Evolutionary conservation across 768 basidiomycete genomes (phyloP).

Genomic region (Mycena vitilis): DNA sequence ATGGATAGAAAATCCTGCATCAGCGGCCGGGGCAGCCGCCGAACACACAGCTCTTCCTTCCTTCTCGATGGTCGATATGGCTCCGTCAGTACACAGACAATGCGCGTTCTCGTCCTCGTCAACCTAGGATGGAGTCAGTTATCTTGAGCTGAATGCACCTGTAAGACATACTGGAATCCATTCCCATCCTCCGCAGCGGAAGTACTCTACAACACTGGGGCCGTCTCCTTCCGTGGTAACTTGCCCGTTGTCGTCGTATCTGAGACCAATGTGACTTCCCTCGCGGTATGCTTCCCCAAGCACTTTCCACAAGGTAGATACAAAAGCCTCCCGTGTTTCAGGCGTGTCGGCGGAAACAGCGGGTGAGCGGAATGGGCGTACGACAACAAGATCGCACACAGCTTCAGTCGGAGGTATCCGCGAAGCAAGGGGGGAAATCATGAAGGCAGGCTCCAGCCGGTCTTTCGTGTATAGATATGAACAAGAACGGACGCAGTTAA

Average conservation of each 20-base stretch:
- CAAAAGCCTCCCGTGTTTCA: constrained; percentile 61
- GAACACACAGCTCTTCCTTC: constrained; percentile 70
- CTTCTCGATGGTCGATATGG: constrained; percentile 69
- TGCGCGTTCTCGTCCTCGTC: constrained; percentile 70
- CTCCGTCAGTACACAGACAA: constrained; percentile 84
- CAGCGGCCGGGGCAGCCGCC: constrained; percentile 49
- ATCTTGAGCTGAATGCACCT: neutral
- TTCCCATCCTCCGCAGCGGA: constrained; percentile 83
- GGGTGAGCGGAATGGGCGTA: constrained; percentile 79
- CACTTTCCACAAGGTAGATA: constrained; percentile 62
- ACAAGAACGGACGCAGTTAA: constrained; percentile 76
- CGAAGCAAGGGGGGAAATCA: constrained; percentile 74
- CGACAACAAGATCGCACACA: constrained; percentile 78
- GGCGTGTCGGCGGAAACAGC: constrained; percentile 53
- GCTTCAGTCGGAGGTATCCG: constrained; percentile 55
- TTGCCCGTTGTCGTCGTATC: constrained; percentile 62
- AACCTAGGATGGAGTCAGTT: constrained; percentile 55
- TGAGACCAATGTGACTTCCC: constrained; percentile 75
- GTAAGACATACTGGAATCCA: constrained; percentile 81
- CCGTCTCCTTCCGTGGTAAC: constrained; percentile 58
- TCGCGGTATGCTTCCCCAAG: constrained; percentile 80
- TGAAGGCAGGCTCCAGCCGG: constrained; percentile 85
- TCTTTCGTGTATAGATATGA: constrained; percentile 59
- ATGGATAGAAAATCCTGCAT: constrained; percentile 61
- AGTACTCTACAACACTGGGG: constrained; percentile 76